Base-by-base conservation (phyloP, 2,329 filamentous ascomycete species). In the Polytolypa hystricis region DNA sequence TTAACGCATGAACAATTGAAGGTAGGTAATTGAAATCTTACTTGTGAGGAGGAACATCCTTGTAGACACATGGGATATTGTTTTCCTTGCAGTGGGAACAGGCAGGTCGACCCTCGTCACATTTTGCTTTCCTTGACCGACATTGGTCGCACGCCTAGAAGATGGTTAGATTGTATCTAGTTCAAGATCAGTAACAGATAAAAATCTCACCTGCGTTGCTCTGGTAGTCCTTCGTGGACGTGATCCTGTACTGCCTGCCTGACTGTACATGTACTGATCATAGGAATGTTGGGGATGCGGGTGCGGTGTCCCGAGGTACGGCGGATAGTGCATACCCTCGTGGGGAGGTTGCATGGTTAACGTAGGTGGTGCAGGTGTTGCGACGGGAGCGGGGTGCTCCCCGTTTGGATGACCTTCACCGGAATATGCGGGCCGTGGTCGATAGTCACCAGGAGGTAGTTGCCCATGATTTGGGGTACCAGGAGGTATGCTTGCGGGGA, bases 1-100 rank as follows among this genome's bases (percentile, higher is more conserved):
- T n/a, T n/a, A n/a, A n/a, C n/a, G n/a, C n/a, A n/a, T 4, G 10
- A 3, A 27, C n/a, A 35, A 36, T n/a, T n/a, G n/a, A n/a, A n/a
- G n/a, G 28, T 5, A 28, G 14, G 25, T 28, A 25, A 35, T 25
- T 67, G 10, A 34, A 29, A 16, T 54, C 81, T 57, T 70, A 93
- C 84, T 93, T 89, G 54, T 93, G 91, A 11, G 85, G 85, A 15
- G 85, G 82, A 4, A 91, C 81, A 53, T 95, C 87, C 46, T 87
- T 79, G 58, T 95, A 96, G 58, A 84, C 79, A 65, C 84, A 98
- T 36, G 78, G 71, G 20, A 85, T 71, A 46, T 74, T 79, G 55
- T 93, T 93, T 48, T 96, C 87, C 50, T 81, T 81, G 57, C 91
- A 98, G 50, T 78, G 77, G 26, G 80, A 84, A 54, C 85, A 89